These are phyloP conservation scores for Acer yangbiense DNA, from an alignment of 345 rosid genomes.

Conservation along the genomic window DNA sequence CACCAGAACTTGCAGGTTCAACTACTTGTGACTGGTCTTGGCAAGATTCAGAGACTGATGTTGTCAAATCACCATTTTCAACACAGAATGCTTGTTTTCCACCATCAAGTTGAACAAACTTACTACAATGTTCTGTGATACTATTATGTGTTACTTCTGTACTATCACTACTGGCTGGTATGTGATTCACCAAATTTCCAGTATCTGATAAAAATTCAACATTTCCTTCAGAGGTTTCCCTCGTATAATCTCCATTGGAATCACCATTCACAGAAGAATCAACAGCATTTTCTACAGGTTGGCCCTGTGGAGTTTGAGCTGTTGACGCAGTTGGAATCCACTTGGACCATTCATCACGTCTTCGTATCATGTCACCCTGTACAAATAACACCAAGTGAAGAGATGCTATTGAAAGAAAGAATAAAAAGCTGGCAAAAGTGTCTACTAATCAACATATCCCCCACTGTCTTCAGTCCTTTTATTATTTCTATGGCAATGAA, in stretches of 20 bases:
- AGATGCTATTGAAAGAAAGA: background rate
- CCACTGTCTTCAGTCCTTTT: too few species aligned
- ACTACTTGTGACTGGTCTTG: slow-evolving; percentile 31
- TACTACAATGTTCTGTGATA: slow-evolving; percentile 19
- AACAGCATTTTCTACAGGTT: slow-evolving; percentile 34
- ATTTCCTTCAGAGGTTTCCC: slow-evolving; percentile 28
- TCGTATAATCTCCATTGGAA: slow-evolving; percentile 31
- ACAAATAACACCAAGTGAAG: slow-evolving; percentile 25
- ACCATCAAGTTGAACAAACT: slow-evolving; percentile 18
- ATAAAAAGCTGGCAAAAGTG: too few species aligned
- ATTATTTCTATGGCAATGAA: background rate
- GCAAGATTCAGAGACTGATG: slow-evolving; percentile 27
- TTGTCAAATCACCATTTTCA: slow-evolving; percentile 21
- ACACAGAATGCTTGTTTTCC: slow-evolving; percentile 20
- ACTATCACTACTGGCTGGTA: slow-evolving; percentile 20
- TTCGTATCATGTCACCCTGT: slow-evolving; percentile 80
- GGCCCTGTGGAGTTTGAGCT: slow-evolving; percentile 40
- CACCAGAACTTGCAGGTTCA: slow-evolving; percentile 37
- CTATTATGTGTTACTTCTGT: slow-evolving; percentile 12
- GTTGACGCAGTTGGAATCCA: slow-evolving; percentile 57
- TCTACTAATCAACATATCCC: too few species aligned
- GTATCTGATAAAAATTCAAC: slow-evolving; percentile 9
- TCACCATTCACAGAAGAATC: slow-evolving; percentile 26
- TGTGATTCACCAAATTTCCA: slow-evolving; percentile 20
- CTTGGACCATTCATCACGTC: slow-evolving; percentile 72